Evolutionary conservation across 176 grass and related monocot species (phyloP).

Genomic region (Phragmites australis): DNA sequence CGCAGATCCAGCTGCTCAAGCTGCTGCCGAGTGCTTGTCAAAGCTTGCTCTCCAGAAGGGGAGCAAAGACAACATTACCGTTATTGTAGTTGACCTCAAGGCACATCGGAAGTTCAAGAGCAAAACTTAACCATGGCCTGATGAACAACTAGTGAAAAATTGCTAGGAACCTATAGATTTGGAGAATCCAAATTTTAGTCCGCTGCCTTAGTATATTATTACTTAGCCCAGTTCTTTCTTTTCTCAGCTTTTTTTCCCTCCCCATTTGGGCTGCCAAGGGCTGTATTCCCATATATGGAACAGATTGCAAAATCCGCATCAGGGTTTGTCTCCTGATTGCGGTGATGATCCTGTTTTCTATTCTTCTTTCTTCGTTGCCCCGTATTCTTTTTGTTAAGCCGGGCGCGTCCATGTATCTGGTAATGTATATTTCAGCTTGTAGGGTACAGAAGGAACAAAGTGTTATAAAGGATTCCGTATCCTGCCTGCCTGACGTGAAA

Average conservation of each 20-base stretch:
- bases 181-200: slow-evolving; percentile 56
- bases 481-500: slow-evolving; percentile 8
- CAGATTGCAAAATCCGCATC: slow-evolving; percentile 43
- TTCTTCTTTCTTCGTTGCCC: slow-evolving; percentile 44
- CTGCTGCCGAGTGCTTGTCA: slow-evolving; percentile 80
- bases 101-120: slow-evolving; percentile 87
- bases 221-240: slow-evolving; percentile 52
- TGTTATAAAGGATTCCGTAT: slow-evolving; percentile 35
- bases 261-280: slow-evolving; percentile 40
- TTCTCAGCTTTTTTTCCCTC: slow-evolving; percentile 25
- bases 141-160: slow-evolving; percentile 35
- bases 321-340: slow-evolving; percentile 48
- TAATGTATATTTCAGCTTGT: slow-evolving; percentile 62
- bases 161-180: slow-evolving; percentile 51
- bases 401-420: slow-evolving; percentile 56
- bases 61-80: slow-evolving; percentile 90
- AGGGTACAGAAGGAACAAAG: slow-evolving; percentile 45
- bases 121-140: slow-evolving; percentile 57
- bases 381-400: slow-evolving; percentile 58
- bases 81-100: slow-evolving; percentile 90
- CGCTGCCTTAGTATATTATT: slow-evolving; percentile 46
- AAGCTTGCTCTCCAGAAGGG: slow-evolving; percentile 83
- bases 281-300: slow-evolving; percentile 59
- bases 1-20: slow-evolving; percentile 63
- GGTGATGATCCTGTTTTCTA: slow-evolving; percentile 49